A percentile compares a stretch with the other conserved stretches of the same genome.
Evolutionary conservation across 768 basidiomycete genomes (phyloP).

Genomic region (Termitomyces sp.): DNA sequence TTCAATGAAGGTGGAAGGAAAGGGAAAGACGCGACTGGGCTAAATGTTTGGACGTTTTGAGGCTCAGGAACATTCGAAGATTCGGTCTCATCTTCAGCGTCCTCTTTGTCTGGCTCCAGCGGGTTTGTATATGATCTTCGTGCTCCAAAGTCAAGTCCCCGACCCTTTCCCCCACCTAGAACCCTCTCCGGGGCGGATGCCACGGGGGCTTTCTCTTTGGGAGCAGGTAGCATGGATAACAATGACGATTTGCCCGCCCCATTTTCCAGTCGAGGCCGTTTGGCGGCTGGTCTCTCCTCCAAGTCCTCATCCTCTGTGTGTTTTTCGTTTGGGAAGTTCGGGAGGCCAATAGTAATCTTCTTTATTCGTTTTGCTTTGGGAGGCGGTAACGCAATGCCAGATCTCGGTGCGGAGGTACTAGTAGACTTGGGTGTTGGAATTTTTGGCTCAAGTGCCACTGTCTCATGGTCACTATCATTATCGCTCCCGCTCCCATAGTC

Average conservation of each 20-base stretch:
- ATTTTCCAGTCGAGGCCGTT: conserved; percentile 46
- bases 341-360: conserved; percentile 59
- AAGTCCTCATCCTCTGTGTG: conserved; percentile 34
- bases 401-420: conserved; percentile 14
- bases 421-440: conserved; percentile 10
- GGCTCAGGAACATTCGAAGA: background rate
- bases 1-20: conserved; percentile 56
- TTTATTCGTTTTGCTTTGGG: conserved; percentile 42
- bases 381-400: conserved; percentile 11
- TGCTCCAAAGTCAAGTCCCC: conserved; percentile 57
- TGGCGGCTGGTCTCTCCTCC: conserved; percentile 45
- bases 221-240: conserved; percentile 70
- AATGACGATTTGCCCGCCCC: conserved; percentile 62
- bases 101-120: conserved; percentile 10
- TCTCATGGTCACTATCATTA: conserved; percentile 39
- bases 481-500: conserved; percentile 73
- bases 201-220: conserved; percentile 51
- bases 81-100: conserved; percentile 18
- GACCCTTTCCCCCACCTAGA: conserved; percentile 58
- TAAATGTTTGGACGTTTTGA: conserved; percentile 4
- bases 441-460: conserved; percentile 5
- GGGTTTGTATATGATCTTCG: conserved; percentile 4
- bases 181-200: conserved; percentile 42
- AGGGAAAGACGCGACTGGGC: conserved; percentile 27
- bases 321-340: conserved; percentile 29